phyloP scores from a whole-genome alignment of 2,329 filamentous ascomycete species.

The Trichoderma koningiopsis region DNA sequence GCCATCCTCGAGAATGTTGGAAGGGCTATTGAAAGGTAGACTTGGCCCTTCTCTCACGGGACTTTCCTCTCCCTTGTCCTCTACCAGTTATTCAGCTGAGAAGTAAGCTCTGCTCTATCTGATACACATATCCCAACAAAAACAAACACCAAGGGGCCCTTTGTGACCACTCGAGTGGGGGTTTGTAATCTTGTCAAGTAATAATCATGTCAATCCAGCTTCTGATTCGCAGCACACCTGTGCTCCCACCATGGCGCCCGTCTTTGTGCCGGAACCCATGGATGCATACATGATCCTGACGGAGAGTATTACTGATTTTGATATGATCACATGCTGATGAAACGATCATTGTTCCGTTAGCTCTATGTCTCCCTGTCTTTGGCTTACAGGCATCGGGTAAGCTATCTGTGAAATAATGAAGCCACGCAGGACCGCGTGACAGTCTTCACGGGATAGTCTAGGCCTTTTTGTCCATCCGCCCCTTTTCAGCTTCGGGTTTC shows the following conservation, averaged over 20 bases:
- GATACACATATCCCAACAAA: neutral
- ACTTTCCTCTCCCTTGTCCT: neutral
- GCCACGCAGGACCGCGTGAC: neutral
- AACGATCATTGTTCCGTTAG: neutral
- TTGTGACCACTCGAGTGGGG: neutral
- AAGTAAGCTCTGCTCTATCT: neutral
- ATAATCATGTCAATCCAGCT: neutral
- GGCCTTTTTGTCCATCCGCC: neutral
- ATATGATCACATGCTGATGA: neutral
- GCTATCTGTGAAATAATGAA: neutral
- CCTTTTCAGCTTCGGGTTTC: neutral
- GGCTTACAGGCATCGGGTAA: neutral
- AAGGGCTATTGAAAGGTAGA: neutral
- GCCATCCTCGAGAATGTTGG: neutral
- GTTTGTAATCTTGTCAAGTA: neutral
- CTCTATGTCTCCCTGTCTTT: neutral
- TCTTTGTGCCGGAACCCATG: neutral
- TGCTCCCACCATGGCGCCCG: neutral
- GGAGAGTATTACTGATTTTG: neutral
- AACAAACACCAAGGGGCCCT: neutral
- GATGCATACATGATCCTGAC: neutral
- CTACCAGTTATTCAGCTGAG: neutral
- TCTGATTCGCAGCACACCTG: neutral
- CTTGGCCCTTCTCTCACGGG: too few relatives aligned
- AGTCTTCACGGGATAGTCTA: neutral